Conservation (phyloP, 345 rosid species). For the Rhizophora mangle region DNA sequence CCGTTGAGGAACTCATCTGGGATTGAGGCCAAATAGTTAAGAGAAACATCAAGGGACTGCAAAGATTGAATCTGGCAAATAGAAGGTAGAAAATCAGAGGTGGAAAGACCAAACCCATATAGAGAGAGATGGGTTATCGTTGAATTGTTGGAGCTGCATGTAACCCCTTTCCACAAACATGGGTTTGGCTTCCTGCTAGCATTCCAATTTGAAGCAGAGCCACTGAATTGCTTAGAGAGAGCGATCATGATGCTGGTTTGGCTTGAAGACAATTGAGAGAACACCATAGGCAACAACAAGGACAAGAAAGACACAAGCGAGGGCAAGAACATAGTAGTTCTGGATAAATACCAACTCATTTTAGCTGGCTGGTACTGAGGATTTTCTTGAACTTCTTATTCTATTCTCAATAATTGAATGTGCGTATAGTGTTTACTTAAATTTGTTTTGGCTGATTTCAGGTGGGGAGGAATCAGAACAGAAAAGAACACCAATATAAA, state of each 20-base stretch:
- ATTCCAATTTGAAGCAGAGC: conserved; percentile 38
- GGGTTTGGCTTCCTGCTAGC: conserved; percentile 32
- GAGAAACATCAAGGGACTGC: conserved; percentile 50
- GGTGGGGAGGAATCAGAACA: background rate
- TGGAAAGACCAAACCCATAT: conserved; percentile 35
- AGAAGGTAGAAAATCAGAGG: conserved; percentile 38
- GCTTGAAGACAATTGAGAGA: conserved; percentile 30
- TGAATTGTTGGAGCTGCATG: conserved; percentile 35
- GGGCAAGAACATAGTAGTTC: conserved; percentile 1
- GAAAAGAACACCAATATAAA: conserved; percentile 7
- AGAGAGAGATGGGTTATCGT: conserved; percentile 37
- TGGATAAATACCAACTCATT: conserved; percentile 14
- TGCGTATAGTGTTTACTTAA: too few relatives aligned
- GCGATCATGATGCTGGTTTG: conserved; percentile 44
- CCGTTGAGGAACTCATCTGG: conserved; percentile 39
- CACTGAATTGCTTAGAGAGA: conserved; percentile 29
- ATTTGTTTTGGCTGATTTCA: background rate
- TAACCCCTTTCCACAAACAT: conserved; percentile 58
- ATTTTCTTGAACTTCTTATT: background rate
- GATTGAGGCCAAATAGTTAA: conserved; percentile 45
- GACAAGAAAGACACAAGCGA: conserved; percentile 19
- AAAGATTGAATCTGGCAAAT: conserved; percentile 56
- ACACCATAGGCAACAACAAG: conserved; percentile 23
- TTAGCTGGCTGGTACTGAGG: background rate
- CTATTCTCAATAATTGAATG: background rate